Evolutionary conservation across 2,329 filamentous ascomycete species (phyloP).

Genomic region (Sporothrix schenckii): DNA sequence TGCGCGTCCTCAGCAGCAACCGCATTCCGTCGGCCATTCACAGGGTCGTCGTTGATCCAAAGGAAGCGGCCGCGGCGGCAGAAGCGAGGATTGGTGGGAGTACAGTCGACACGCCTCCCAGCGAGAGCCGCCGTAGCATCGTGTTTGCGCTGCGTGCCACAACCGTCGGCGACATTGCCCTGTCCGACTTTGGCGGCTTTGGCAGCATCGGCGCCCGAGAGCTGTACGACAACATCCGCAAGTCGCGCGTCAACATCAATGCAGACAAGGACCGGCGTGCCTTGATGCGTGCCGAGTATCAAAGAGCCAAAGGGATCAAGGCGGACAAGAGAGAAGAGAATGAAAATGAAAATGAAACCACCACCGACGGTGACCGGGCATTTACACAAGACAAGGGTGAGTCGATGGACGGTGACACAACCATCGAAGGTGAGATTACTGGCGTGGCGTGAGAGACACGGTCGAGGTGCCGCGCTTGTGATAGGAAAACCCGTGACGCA

Average conservation of each 20-base stretch:
- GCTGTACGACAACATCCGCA: slow-evolving; percentile 35
- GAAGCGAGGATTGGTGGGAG: background rate
- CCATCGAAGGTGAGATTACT: background rate
- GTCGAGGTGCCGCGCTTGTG: too few species aligned
- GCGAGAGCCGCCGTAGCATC: slow-evolving; percentile 35
- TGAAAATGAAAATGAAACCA: too few species aligned
- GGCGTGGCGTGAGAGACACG: slow-evolving; percentile 24
- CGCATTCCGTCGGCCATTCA: slow-evolving; percentile 36
- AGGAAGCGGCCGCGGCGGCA: background rate
- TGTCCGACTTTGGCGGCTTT: slow-evolving; percentile 31
- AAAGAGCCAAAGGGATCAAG: background rate
- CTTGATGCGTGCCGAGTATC: slow-evolving; percentile 30
- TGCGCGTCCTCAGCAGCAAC: slow-evolving; percentile 33
- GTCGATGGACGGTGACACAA: background rate
- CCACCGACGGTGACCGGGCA: background rate
- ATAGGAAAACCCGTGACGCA: background rate
- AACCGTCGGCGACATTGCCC: slow-evolving; percentile 32
- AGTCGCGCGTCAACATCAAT: slow-evolving; percentile 37
- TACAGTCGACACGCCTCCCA: background rate
- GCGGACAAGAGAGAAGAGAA: background rate
- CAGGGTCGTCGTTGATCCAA: slow-evolving; percentile 34
- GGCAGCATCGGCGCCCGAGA: slow-evolving; percentile 29
- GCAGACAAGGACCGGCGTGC: slow-evolving; percentile 31
- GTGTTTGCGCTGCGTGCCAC: slow-evolving; percentile 38
- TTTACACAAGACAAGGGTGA: background rate